phyloP scores from a whole-genome alignment of 768 basidiomycete species.

The Serpula lacrymans region DNA sequence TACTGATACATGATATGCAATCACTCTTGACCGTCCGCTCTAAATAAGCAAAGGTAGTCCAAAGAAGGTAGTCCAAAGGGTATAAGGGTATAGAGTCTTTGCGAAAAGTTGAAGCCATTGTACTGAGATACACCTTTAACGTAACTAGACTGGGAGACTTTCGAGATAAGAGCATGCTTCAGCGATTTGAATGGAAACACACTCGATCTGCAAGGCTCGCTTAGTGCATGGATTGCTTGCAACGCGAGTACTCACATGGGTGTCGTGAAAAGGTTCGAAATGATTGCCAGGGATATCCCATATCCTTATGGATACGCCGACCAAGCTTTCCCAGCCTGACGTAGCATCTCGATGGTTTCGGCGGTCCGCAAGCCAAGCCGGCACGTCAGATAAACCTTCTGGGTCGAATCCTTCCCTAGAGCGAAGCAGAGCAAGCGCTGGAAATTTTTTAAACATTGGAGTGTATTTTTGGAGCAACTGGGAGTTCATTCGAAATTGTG shows the following conservation, averaged over 20 bases:
- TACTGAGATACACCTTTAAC: no score
- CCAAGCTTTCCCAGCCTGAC: conserved; percentile 46
- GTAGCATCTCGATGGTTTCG: conserved; percentile 28
- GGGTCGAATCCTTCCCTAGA: conserved; percentile 45
- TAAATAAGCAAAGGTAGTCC: no score
- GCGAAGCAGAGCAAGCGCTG: conserved; percentile 47
- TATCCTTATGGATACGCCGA: conserved; percentile 35
- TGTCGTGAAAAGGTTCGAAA: conserved; percentile 51
- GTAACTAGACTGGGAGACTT: conserved; percentile 1
- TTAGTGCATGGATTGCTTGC: background rate
- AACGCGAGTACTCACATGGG: conserved; percentile 40
- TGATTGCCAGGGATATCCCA: conserved; percentile 66
- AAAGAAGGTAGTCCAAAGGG: no score
- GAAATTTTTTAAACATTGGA: conserved; percentile 23
- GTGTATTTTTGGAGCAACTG: conserved; percentile 45
- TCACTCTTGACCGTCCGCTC: no score
- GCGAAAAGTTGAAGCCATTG: no score
- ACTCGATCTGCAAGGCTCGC: background rate
- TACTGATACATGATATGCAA: no score
- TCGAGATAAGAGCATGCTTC: conserved; percentile 1
- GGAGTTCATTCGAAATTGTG: conserved; percentile 50
- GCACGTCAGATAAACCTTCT: conserved; percentile 32
- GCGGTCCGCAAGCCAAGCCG: conserved; percentile 52
- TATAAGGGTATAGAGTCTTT: no score
- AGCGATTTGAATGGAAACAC: conserved; percentile 1